Conservation (phyloP, 2,329 filamentous ascomycete genomes). For the Dactylellina cionopaga region DNA sequence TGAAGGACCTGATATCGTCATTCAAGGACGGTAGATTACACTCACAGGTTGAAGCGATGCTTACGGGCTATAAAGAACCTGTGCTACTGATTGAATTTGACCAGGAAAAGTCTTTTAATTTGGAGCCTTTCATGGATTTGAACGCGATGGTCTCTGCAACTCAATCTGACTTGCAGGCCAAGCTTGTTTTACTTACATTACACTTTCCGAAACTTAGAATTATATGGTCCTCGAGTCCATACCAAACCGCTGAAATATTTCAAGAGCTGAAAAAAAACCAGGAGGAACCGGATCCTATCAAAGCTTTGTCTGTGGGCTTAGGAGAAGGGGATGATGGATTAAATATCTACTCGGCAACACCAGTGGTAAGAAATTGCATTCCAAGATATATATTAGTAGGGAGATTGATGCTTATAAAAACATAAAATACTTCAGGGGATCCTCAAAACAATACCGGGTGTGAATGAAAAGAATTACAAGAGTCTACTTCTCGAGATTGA, state of each 20-base stretch:
- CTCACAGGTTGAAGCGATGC: slow-evolving; percentile 92
- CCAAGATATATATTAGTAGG: no score
- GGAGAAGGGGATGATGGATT: slow-evolving; percentile 66
- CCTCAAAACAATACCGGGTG: slow-evolving; percentile 82
- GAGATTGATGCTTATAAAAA: background rate
- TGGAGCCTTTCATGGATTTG: slow-evolving; percentile 68
- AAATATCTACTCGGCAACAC: slow-evolving; percentile 49
- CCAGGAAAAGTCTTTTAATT: slow-evolving; percentile 94
- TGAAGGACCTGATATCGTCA: slow-evolving; percentile 88
- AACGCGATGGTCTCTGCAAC: slow-evolving; percentile 62
- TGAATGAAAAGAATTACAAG: slow-evolving; percentile 80
- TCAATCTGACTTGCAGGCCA: slow-evolving; percentile 83
- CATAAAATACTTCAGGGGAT: slow-evolving; percentile 73
- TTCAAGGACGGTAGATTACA: slow-evolving; percentile 92
- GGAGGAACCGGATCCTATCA: slow-evolving; percentile 87
- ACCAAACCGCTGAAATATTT: slow-evolving; percentile 97
- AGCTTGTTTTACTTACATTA: slow-evolving; percentile 89
- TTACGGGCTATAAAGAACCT: slow-evolving; percentile 86
- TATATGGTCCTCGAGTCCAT: slow-evolving; percentile 92
- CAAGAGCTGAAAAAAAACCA: slow-evolving; percentile 89
- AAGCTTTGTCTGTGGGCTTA: slow-evolving; percentile 83
- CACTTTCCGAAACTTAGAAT: slow-evolving; percentile 89
- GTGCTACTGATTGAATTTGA: slow-evolving; percentile 98
- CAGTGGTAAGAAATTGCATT: slow-evolving; percentile 48
- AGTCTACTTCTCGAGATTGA: slow-evolving; percentile 77